These are phyloP conservation scores for Cynara cardunculus DNA, from an alignment of 129 eudicot species.

Conservation along the genomic window DNA sequence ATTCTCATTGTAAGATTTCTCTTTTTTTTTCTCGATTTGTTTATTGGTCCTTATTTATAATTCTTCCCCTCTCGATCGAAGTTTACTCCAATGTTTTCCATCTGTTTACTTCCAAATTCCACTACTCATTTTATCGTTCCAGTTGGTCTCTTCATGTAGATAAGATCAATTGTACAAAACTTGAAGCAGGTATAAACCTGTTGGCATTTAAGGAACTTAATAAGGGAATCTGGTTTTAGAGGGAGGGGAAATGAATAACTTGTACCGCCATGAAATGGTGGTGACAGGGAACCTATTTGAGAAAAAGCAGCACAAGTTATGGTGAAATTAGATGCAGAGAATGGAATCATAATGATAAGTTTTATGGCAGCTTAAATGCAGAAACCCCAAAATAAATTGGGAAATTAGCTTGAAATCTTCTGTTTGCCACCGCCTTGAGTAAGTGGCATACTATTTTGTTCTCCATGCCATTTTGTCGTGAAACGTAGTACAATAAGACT, in stretches of 20 bases:
- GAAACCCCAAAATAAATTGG: neutral
- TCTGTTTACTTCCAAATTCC: neutral
- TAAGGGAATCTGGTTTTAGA: neutral
- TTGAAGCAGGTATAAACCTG: neutral
- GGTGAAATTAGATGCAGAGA: neutral
- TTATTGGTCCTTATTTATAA: neutral
- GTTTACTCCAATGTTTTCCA: neutral
- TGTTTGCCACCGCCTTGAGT: neutral
- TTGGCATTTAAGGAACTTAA: neutral
- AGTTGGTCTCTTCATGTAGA: neutral
- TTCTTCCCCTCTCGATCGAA: neutral
- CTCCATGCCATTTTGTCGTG: neutral
- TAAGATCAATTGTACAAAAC: slow-evolving; percentile 1
- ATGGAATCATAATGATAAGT: neutral
- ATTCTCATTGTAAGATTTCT: slow-evolving; percentile 45
- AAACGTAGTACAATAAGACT: neutral
- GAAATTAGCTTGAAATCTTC: neutral
- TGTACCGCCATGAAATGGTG: neutral
- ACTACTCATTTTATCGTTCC: neutral
- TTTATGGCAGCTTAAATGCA: neutral
- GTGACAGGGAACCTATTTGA: neutral
- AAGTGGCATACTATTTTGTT: neutral
- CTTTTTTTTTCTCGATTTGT: neutral
- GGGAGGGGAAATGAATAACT: neutral
- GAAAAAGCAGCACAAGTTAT: neutral